Evolutionary conservation across 2,329 filamentous ascomycete species (phyloP), one percentile per base, ranked within the genome.

Genomic region (Claviceps spartinae): DNA sequence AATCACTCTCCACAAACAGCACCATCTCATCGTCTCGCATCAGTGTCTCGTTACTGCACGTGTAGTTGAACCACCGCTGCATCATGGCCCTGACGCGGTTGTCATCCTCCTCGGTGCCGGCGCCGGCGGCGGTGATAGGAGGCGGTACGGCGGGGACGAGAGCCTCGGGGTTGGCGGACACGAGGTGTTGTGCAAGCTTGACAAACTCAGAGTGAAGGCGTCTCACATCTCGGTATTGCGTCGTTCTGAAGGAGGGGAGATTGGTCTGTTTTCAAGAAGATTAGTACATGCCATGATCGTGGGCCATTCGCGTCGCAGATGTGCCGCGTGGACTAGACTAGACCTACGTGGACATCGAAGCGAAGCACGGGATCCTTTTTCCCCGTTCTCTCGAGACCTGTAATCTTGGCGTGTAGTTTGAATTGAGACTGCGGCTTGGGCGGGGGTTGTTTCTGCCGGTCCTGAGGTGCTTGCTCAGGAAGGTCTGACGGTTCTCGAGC

Each of bases 1-100:
- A 97, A 67, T 98, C 93, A 64, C 88, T 95, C 70, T 98, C 93
- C n/a, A 98, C 89, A 62, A 98, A 98, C 54, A 97, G 83, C 5
- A 96, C 82, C 82, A 97, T 91, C 70, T 98, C 93, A 56, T 97
- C 91, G 65, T 98, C 93, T 56, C 86, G 82, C 75, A 95, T 95
- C 7, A 98, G 78, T 1, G 94, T 83, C 38, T 97, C 90, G 60
- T 93, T 97, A 62, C 80, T 81, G 70, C 93, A 95, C 20, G 98
- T 85, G 54, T 87, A 86, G 67, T 95, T 96, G 61, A 98, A 77
- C 93, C 93, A 98, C 64, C 89, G 78, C 69, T 98, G 93, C 72
- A 98, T 79, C 8, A 88, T 79, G 1, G 82, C 81, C 70, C 97
- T 97, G 56, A 97, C 86, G 14, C 93, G 81, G 22, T 76, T 75